Evolutionary conservation across 2,329 filamentous ascomycete species (phyloP), one percentile per base, ranked within the genome.

Genomic region (Fusarium mexicanum): DNA sequence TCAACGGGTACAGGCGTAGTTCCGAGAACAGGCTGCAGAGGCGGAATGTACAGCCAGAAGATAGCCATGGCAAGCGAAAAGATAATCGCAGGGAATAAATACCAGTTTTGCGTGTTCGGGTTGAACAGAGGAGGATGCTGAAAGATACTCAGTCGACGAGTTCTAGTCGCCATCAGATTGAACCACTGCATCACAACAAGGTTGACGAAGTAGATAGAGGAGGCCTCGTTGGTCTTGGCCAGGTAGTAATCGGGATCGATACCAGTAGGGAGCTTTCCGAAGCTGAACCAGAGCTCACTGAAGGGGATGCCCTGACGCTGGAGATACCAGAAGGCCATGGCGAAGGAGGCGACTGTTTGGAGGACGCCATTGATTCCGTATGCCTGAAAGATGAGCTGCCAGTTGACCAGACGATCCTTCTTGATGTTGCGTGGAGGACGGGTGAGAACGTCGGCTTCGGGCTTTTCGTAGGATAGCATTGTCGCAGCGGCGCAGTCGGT

Each of bases 121-220:
- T 92, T 92, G 81, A 92, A 91, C 13, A 88, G 71, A 0, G 93
- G 92, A 7, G 91, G 90, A 75, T 95, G 92, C 78, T 94, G 91
- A 80, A 95, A 91, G 72, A 95, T 89, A 63, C 89, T 89, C 29
- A 92, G 85, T 3, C 89, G 86, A 3, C 91, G 86, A 4, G 90
- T 95, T 22, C 92, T 87, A 10, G 93, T 86, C 3, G 91, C 90
- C 78, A 95, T 87, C 8, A 95, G 85, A 79, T 92, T 94, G 85
- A 94, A 94, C 86, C 91, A 91, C 86, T 94, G 92, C 92, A 95
- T 94, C 55, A 95, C 91, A 5, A 96, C 93, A 29, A 96, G 84
- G 67, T 91, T 95, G 74, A 95, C 89, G 76, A 95, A 95, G 81
- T 95, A 95, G 68, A 96, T 91, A 22, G 91, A 93, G 43, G 89